These are phyloP conservation scores for Cladorrhinum sp. DNA, from an alignment of 2,329 filamentous ascomycete genomes.

Conservation along the genomic window DNA sequence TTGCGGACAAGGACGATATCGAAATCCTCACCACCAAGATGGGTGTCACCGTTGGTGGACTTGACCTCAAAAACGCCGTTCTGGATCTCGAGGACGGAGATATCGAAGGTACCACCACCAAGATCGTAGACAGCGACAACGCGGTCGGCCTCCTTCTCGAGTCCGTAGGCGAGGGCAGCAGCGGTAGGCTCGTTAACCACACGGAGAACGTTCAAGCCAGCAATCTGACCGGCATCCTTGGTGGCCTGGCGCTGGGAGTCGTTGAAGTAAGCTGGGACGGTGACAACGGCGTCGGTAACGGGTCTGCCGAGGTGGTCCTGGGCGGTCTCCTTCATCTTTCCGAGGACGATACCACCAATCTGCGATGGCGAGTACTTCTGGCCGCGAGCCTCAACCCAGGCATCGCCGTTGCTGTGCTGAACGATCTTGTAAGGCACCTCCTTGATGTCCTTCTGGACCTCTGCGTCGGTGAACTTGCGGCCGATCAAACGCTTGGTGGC, in stretches of 20 bases:
- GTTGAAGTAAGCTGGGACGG: constrained; percentile 97
- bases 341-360: constrained; percentile 91
- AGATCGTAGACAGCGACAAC: constrained; percentile 96
- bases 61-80: constrained; percentile 98
- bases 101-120: constrained; percentile 98
- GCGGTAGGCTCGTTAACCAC: constrained; percentile 98
- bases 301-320: constrained; percentile 88
- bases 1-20: constrained; percentile 92
- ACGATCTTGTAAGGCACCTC: constrained; percentile 99
- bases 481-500: constrained; percentile 98
- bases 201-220: constrained; percentile 93
- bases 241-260: constrained; percentile 96
- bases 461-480: constrained; percentile 88
- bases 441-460: constrained; percentile 96
- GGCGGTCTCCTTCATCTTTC: constrained; percentile 99
- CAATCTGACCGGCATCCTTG: constrained; percentile 96
- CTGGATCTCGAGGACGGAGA: constrained; percentile 95
- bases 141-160: constrained; percentile 89
- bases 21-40: constrained; percentile 97
- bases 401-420: constrained; percentile 93
- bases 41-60: constrained; percentile 98
- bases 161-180: constrained; percentile 90
- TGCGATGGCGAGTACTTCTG: constrained; percentile 98
- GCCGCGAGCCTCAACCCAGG: constrained; percentile 89
- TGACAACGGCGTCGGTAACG: constrained; percentile 94